A percentile compares a stretch with the other conserved stretches of the same genome.
These are phyloP conservation scores for Podaxis sp. DNA, from an alignment of 768 basidiomycete species.

Conservation along the genomic window DNA sequence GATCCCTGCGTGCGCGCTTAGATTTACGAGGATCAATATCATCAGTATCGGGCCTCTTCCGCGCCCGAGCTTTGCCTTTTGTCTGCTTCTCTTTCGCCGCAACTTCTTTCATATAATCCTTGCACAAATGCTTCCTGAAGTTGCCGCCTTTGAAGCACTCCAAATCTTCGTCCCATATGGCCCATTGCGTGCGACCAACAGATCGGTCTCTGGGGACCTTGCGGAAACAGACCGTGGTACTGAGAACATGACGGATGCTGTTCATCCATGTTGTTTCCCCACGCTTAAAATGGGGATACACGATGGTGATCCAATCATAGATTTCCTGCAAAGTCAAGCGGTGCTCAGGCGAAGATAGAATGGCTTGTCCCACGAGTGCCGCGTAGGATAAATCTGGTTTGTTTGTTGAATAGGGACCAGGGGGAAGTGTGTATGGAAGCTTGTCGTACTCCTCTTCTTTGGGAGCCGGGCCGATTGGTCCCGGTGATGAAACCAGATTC, in stretches of 20 bases:
- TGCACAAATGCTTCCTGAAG: slow-evolving; percentile 67
- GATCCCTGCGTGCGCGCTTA: slow-evolving; percentile 49
- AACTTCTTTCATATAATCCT: slow-evolving; percentile 41
- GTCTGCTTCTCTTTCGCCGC: slow-evolving; percentile 34
- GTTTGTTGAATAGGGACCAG: slow-evolving; percentile 75
- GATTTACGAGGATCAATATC: slow-evolving; percentile 40
- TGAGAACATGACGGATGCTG: slow-evolving; percentile 94
- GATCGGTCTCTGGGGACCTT: slow-evolving; percentile 78
- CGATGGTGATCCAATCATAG: slow-evolving; percentile 93
- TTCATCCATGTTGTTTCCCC: slow-evolving; percentile 98
- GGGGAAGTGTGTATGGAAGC: slow-evolving; percentile 76
- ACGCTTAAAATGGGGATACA: slow-evolving; percentile 91
- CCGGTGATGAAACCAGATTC: slow-evolving; percentile 84
- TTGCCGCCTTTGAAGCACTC: slow-evolving; percentile 82
- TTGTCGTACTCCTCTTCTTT: slow-evolving; percentile 64
- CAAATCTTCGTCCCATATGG: slow-evolving; percentile 79
- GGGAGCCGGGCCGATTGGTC: slow-evolving; percentile 68
- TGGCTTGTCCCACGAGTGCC: slow-evolving; percentile 92
- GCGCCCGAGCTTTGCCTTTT: slow-evolving; percentile 33
- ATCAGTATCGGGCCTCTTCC: slow-evolving; percentile 33
- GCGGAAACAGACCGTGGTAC: slow-evolving; percentile 88
- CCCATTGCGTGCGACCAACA: slow-evolving; percentile 85
- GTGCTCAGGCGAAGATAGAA: slow-evolving; percentile 80
- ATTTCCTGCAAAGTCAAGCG: slow-evolving; percentile 93
- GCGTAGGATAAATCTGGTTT: slow-evolving; percentile 93